These are phyloP conservation scores for Aphanomyces invadans DNA, from an alignment of 352 stramenopile species.

Conservation along the genomic window DNA sequence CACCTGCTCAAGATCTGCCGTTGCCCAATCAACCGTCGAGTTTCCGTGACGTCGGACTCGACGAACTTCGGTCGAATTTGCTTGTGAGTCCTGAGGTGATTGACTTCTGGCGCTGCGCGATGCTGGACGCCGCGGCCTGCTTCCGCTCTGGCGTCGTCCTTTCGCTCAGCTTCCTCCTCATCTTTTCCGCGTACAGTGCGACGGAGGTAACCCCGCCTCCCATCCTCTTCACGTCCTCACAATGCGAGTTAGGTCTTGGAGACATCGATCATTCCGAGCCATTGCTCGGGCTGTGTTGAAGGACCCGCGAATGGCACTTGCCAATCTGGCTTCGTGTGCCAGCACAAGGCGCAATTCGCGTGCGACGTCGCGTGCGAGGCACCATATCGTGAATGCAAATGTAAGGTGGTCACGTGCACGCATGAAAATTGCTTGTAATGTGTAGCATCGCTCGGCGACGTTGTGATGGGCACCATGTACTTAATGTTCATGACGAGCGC, in stretches of 20 bases:
- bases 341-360: conserved; percentile 14
- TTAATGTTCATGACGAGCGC: neutral
- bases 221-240: neutral
- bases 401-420: neutral
- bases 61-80: neutral
- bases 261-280: conserved; percentile 8
- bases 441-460: conserved; percentile 2
- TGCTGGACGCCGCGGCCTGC: neutral
- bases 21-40: neutral
- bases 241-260: conserved; percentile 6
- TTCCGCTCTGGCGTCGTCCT: neutral
- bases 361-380: conserved; percentile 13
- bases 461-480: conserved; percentile 13
- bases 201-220: neutral
- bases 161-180: conserved; percentile 10
- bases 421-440: neutral
- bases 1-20: neutral
- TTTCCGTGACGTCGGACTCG: too few species aligned
- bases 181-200: conserved; percentile 14
- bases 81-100: too few species aligned
- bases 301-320: neutral
- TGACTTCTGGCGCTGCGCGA: too few species aligned
- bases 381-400: conserved; percentile 22
- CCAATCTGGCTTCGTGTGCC: neutral
- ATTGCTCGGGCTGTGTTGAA: neutral